Conservation (phyloP, 1,284 basidiomycete genomes). For the Fomes fomentarius region DNA sequence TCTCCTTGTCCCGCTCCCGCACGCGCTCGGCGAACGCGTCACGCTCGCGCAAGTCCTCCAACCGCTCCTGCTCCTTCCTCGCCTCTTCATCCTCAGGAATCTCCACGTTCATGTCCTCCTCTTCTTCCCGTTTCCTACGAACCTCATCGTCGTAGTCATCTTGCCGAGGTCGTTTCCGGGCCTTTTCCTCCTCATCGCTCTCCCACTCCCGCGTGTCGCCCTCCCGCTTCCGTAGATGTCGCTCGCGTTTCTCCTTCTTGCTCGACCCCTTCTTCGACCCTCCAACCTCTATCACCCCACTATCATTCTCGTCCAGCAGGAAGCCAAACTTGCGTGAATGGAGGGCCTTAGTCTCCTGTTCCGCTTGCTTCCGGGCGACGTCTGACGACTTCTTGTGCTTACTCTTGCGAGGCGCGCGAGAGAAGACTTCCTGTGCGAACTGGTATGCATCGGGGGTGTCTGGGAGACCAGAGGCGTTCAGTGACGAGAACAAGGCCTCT, state of each 20-base stretch:
- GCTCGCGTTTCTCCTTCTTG: constrained; percentile 58
- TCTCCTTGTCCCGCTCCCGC: constrained; percentile 81
- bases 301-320: constrained; percentile 74
- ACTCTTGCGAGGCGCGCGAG: constrained; percentile 71
- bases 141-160: constrained; percentile 41
- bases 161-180: constrained; percentile 63
- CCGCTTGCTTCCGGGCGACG: constrained; percentile 59
- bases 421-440: constrained; percentile 81
- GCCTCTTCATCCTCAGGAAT: constrained; percentile 71
- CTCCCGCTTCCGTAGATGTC: constrained; percentile 79
- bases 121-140: constrained; percentile 32
- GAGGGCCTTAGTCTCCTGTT: constrained; percentile 74
- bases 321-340: constrained; percentile 78
- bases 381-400: constrained; percentile 68
- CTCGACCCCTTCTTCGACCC: constrained; percentile 1
- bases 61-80: constrained; percentile 73
- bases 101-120: constrained; percentile 49
- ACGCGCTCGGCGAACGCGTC: constrained; percentile 94
- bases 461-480: constrained; percentile 81
- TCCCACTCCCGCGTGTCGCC: constrained; percentile 83
- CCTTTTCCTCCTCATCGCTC: constrained; percentile 84
- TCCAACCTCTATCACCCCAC: constrained; percentile 44
- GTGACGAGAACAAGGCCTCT: constrained; percentile 74
- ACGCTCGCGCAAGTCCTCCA: constrained; percentile 83
- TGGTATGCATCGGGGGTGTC: constrained; percentile 77